Evolutionary conservation across 2,329 filamentous ascomycete genomes (phyloP).

Genomic region (Xylaria sp.): DNA sequence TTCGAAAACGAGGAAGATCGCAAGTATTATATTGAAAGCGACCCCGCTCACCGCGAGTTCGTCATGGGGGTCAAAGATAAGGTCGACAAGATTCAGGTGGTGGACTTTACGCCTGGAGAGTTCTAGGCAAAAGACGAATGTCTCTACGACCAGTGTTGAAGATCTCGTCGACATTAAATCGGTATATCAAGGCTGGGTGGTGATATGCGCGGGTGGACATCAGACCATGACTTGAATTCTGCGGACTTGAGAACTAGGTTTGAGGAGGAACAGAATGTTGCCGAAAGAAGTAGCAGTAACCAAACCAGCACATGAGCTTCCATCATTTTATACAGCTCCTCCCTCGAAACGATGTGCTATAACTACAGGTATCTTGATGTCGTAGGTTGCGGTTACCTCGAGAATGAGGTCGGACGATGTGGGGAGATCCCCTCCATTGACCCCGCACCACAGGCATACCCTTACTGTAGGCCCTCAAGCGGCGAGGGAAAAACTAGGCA

Average conservation of each 20-base stretch:
- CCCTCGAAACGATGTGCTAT: no score
- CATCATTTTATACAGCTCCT: background rate
- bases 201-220: background rate
- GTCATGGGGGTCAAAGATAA: constrained; percentile 59
- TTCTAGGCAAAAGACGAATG: constrained; percentile 37
- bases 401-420: background rate
- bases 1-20: constrained; percentile 72
- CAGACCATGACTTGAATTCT: background rate
- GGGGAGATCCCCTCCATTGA: background rate
- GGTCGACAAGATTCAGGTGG: constrained; percentile 63
- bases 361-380: no score
- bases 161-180: background rate
- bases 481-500: no score
- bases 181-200: background rate
- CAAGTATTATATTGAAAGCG: constrained; percentile 72
- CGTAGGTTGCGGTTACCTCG: background rate
- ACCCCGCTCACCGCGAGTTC: constrained; percentile 71
- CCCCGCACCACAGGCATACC: constrained; percentile 10
- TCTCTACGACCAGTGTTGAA: background rate
- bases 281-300: background rate
- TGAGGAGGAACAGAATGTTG: background rate
- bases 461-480: no score
- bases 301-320: background rate
- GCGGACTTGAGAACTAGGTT: background rate
- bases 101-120: constrained; percentile 65